Percentiles rank a stretch among this genome's conserved stretches.
Evolutionary conservation across 768 basidiomycete genomes (phyloP).

Genomic region (Termitomyces sp.): DNA sequence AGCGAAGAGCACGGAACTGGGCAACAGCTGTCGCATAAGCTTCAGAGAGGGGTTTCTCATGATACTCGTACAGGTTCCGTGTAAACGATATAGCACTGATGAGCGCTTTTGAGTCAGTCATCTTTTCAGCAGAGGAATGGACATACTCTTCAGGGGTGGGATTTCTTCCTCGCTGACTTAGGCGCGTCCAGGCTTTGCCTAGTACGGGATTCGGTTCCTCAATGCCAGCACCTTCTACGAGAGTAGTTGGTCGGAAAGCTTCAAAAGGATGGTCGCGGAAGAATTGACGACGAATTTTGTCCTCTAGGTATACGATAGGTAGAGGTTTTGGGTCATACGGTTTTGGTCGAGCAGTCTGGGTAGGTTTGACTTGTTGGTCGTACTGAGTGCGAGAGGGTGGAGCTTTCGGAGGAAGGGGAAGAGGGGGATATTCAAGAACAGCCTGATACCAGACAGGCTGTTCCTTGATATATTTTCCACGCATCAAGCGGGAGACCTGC

Average conservation of each 20-base stretch:
- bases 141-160: constrained; percentile 91
- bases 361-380: constrained; percentile 34
- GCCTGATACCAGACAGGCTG: constrained; percentile 84
- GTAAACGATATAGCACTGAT: constrained; percentile 75
- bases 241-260: constrained; percentile 73
- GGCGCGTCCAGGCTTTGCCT: constrained; percentile 69
- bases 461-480: constrained; percentile 53
- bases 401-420: constrained; percentile 76
- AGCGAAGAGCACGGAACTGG: constrained; percentile 86
- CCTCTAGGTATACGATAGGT: constrained; percentile 76
- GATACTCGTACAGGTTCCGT: constrained; percentile 69
- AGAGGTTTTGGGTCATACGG: constrained; percentile 44
- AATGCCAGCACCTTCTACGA: constrained; percentile 69
- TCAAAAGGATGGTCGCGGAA: constrained; percentile 97
- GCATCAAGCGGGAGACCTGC: constrained; percentile 78
- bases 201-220: constrained; percentile 51
- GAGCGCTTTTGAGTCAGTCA: constrained; percentile 7
- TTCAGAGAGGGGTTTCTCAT: constrained; percentile 59
- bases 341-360: constrained; percentile 27
- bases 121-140: neutral
- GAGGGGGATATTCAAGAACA: constrained; percentile 84
- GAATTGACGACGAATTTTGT: constrained; percentile 84
- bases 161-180: constrained; percentile 78
- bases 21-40: constrained; percentile 80
- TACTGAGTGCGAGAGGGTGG: constrained; percentile 55